Evolutionary conservation across 108 stramenopile species (phyloP).

Genomic region (Mediolabrus comicus): DNA sequence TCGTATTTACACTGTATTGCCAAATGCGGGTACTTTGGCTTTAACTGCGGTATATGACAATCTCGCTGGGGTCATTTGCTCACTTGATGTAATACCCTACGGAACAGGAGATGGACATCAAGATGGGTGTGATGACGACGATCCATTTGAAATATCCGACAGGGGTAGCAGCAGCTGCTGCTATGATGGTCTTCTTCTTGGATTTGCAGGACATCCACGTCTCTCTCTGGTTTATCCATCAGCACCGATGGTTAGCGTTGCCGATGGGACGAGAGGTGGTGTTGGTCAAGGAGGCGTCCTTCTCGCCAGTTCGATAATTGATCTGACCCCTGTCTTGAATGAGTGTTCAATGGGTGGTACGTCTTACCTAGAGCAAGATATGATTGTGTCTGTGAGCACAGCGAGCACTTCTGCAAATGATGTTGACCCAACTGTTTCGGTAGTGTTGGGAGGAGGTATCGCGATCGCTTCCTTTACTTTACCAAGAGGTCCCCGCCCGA

Average conservation of each 20-base stretch:
- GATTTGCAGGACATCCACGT: conserved; percentile 78
- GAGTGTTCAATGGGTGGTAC: conserved; percentile 57
- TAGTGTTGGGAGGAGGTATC: conserved; percentile 78
- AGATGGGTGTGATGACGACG: conserved; percentile 7
- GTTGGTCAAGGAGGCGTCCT: conserved; percentile 54
- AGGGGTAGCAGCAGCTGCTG: conserved; percentile 33
- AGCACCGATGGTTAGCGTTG: conserved; percentile 29
- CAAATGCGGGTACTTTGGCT: conserved; percentile 57
- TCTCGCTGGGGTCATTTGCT: conserved; percentile 72
- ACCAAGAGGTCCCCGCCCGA: conserved; percentile 32
- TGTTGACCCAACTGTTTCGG: conserved; percentile 56
- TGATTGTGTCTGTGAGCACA: conserved; percentile 50
- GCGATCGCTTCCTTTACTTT: conserved; percentile 63
- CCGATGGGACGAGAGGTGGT: conserved; percentile 7
- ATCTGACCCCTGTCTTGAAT: conserved; percentile 65
- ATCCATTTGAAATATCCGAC: not conserved
- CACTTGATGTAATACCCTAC: conserved; percentile 53
- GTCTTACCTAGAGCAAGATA: conserved; percentile 69
- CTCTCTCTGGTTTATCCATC: conserved; percentile 60
- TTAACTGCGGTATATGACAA: conserved; percentile 61
- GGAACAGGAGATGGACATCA: conserved; percentile 17
- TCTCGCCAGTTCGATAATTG: conserved; percentile 65
- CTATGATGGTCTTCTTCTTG: conserved; percentile 62
- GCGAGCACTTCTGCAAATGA: conserved; percentile 6
- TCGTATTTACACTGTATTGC: conserved; percentile 56